Base-by-base conservation (phyloP, 179 eudicot species). In the Beta lomatogona region DNA sequence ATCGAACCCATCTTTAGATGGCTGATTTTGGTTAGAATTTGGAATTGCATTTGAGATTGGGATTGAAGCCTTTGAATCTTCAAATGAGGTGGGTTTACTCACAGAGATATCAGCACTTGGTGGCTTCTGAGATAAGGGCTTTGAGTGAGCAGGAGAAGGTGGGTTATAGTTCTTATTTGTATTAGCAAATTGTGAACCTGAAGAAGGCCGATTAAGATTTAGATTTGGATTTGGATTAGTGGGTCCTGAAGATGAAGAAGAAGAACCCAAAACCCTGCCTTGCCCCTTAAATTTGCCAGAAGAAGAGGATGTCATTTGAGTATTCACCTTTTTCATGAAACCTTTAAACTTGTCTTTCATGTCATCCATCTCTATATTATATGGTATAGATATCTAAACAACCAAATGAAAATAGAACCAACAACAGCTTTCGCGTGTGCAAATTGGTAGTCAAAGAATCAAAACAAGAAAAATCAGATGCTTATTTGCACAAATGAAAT, bases 241-340 rank as follows among this genome's bases (percentile, higher is more conserved):
- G 16, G 89, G 73, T n/a, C 83, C 87, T 6, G 90, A 81, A 3
- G 95, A 74, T 1, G 98, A 91, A 22, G 93, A 83, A 57, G 92
- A 83, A 53, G 93, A 88, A 18, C 99, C 99, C 69, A 96, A 79
- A 48, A 92, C 94, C 73, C 97, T 86, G 78, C 95, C 97, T 83
- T 84, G 98, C 81, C 98, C 99, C 76, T 92, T 91, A 85, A 96
- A 96, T 88, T 88, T 90, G 12, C 93, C 92, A 48, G 98, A 94
- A 8, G 98, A 89, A 31, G 98, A 90, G 2, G 95, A 79, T 14
- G 92, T 55, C 76, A 92, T 83, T 41, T 89, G 91, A 50, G 85
- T 90, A 83, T 94, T 94, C 86, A 96, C 96, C 83, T 96, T 96
- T 87, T 92, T 96, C 93, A 96, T 89, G 83, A 94, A 91, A 11